A percentile compares a stretch with the other conserved stretches of the same genome.
These are phyloP conservation scores for Sutorius eximius DNA, from an alignment of 1,284 basidiomycete species.

Conservation along the genomic window DNA sequence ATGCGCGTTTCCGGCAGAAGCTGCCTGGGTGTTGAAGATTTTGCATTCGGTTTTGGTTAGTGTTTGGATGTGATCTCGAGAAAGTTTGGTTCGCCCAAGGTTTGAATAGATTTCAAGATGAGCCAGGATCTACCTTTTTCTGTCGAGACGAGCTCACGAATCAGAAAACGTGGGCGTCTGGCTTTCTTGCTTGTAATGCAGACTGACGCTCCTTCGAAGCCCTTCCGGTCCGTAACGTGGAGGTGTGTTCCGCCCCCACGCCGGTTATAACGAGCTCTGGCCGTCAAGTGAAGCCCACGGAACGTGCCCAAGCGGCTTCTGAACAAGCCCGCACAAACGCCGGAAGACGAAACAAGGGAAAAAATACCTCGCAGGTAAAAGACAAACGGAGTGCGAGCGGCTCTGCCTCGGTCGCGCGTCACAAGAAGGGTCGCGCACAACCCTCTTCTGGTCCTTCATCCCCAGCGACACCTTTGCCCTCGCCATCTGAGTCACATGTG, in stretches of 20 bases:
- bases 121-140: constrained; percentile 35
- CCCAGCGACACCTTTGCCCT: neutral
- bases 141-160: constrained; percentile 25
- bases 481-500: neutral
- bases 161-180: constrained; percentile 27
- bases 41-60: constrained; percentile 33
- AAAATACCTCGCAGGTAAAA: neutral
- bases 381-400: neutral
- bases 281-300: constrained; percentile 23
- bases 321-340: neutral
- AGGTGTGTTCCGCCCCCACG: constrained; percentile 2
- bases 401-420: neutral
- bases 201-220: constrained; percentile 18
- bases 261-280: constrained; percentile 24
- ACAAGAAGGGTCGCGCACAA: neutral
- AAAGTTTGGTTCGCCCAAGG: neutral
- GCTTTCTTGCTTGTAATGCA: neutral
- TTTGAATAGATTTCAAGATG: constrained; percentile 29
- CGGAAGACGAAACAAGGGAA: constrained; percentile 4
- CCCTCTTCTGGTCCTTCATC: neutral
- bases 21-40: constrained; percentile 22
- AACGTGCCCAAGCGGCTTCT: constrained; percentile 16
- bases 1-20: constrained; percentile 23
- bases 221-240: constrained; percentile 10
- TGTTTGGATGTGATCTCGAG: neutral